Base-by-base conservation (phyloP, 257 asterid genomes). In the Solanum sejunctum region DNA sequence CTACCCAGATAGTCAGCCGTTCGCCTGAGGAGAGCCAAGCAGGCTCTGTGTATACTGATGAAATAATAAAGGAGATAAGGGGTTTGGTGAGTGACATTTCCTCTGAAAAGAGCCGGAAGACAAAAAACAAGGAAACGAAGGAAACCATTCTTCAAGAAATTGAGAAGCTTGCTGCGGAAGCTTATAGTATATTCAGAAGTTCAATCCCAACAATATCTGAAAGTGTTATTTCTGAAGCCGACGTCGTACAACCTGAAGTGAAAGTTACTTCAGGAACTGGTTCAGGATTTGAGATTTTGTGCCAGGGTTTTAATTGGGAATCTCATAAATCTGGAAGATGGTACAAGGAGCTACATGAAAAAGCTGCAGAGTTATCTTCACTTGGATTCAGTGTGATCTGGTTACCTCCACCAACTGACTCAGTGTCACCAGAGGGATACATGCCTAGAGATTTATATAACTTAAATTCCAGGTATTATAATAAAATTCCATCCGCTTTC, bases 101-200 rank as follows among this genome's bases (percentile, higher is more conserved):
- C 88, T 91, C 93, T 21, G 93, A 87, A 86, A 95, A 91, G 92
- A 85, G 87, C 83, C 86, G 82, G 75, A 91, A 88, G 86, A 88
- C 97, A 41, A 90, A 93, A 91, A 90, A 86, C 87, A 93, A 81
- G 88, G 91, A 89, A 87, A 92, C 90, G 49, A 98, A 92, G 85
- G 98, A 95, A 84, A 88, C 71, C 92, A 95, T 97, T 89, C 99
- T 97, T 90, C 98, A 92, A 83, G 99, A 95, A 89, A 97, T 97
- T 47, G 99, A 95, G 94, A 97, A 97, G 93, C 98, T 97, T 36
- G 99, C 98, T 63, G 99, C 98, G 69, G 99, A 97, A 90, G 99
- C 99, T 82, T 97, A 97, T 75, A 88, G 98, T 86, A 92, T 97
- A 87, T 97, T 97, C 89, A 89, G 98, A 87, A 88, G 90, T 87